Conservation (phyloP, 1,139 yeast genomes). For the Kodamaea ohmeri region DNA sequence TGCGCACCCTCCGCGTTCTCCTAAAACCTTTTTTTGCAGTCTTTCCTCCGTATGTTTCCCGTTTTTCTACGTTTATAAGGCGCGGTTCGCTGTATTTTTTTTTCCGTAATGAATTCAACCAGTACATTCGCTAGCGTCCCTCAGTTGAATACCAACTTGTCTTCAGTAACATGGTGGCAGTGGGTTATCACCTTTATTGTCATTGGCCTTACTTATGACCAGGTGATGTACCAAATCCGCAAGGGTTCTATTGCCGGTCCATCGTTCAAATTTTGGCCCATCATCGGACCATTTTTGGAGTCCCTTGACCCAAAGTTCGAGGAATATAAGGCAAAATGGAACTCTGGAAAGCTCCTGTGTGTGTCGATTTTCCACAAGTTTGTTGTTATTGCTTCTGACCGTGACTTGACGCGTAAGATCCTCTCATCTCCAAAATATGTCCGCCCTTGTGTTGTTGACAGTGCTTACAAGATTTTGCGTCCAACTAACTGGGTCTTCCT, state of each 20-base stretch:
- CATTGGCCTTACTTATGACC: constrained; percentile 67
- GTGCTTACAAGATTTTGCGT: constrained; percentile 86
- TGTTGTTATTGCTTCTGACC: constrained; percentile 88
- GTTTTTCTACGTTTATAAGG: not conserved
- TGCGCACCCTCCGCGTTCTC: too few relatives aligned
- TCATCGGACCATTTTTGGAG: constrained; percentile 94
- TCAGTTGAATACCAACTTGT: not conserved
- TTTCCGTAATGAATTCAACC: constrained; percentile 2
- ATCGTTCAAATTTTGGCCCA: constrained; percentile 79
- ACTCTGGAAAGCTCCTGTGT: constrained; percentile 89
- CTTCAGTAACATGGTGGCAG: constrained; percentile 45
- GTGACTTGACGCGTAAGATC: constrained; percentile 88
- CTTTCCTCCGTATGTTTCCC: not conserved
- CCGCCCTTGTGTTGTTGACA: constrained; percentile 97
- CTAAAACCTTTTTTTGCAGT: not conserved
- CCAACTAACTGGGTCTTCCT: constrained; percentile 97
- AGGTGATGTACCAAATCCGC: constrained; percentile 67
- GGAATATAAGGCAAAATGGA: constrained; percentile 91
- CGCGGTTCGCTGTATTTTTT: not conserved
- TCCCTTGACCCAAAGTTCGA: constrained; percentile 96
- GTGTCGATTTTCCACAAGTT: constrained; percentile 97
- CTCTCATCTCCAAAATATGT: constrained; percentile 82
- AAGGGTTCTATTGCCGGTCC: constrained; percentile 95
- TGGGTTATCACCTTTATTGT: constrained; percentile 49
- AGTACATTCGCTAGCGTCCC: not conserved